Evolutionary conservation across 1,139 yeast species (phyloP).

Genomic region (Yamadazyma sp.): DNA sequence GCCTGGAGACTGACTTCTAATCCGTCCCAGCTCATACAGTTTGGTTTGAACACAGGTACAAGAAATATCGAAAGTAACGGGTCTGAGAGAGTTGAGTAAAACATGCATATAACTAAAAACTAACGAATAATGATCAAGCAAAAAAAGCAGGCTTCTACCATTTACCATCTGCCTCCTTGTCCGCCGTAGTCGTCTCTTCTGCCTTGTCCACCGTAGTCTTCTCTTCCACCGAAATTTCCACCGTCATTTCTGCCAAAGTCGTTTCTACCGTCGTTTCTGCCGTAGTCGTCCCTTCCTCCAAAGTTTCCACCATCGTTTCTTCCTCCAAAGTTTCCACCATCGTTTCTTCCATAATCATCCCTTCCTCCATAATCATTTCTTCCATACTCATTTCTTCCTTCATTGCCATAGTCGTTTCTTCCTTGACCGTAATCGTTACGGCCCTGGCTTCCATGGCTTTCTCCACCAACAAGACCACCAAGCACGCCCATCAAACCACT

Average conservation of each 20-base stretch:
- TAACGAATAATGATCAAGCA: slow-evolving; percentile 16
- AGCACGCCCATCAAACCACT: no score
- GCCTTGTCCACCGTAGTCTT: slow-evolving; percentile 3
- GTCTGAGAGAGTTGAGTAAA: slow-evolving; percentile 28
- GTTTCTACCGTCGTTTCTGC: no score
- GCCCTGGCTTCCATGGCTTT: slow-evolving; percentile 12
- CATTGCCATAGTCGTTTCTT: no score
- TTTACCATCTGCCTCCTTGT: slow-evolving; percentile 10
- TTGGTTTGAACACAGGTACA: slow-evolving; percentile 14
- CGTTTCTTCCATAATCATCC: no score
- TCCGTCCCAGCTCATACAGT: slow-evolving; percentile 18
- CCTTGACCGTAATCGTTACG: no score
- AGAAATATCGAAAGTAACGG: slow-evolving; percentile 26
- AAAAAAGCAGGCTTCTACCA: slow-evolving; percentile 4
- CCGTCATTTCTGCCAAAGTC: slow-evolving; percentile 13
- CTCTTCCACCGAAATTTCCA: slow-evolving; percentile 2
- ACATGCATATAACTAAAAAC: no score
- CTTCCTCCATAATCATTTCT: no score
- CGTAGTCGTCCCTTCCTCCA: no score
- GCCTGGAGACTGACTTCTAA: slow-evolving; percentile 5
- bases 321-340: no score
- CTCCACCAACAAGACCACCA: no score
- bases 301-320: no score
- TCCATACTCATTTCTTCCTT: no score
- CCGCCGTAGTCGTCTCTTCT: slow-evolving; percentile 13